Conservation (phyloP, 108 stramenopile genomes). For the Stephanodiscus minutulus region DNA sequence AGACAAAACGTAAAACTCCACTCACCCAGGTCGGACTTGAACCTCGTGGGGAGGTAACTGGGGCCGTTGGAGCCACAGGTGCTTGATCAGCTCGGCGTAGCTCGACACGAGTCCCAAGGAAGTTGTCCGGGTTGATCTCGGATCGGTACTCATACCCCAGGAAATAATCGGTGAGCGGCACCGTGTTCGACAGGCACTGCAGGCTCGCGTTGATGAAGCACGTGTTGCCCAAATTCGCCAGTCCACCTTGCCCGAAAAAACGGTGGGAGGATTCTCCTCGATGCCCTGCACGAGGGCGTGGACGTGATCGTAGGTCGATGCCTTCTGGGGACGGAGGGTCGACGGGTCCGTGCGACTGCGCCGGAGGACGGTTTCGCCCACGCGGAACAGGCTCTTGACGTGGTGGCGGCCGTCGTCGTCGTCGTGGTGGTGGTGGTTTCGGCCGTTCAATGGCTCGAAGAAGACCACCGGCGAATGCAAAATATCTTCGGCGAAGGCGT, state of each 20-base stretch:
- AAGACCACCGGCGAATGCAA: too few species aligned
- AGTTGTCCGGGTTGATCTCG: slow-evolving; percentile 90
- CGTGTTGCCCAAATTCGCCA: slow-evolving; percentile 96
- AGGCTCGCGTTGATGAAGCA: slow-evolving; percentile 94
- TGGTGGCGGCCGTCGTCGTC: too few species aligned
- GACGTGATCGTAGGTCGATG: slow-evolving; percentile 42
- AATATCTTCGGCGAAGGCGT: neutral
- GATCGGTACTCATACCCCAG: slow-evolving; percentile 74
- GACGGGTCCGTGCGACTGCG: neutral
- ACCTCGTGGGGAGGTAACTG: slow-evolving; percentile 48
- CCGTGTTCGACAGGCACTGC: slow-evolving; percentile 89
- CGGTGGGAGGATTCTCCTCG: neutral
- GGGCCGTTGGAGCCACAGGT: slow-evolving; percentile 75
- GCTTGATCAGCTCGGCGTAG: slow-evolving; percentile 81
- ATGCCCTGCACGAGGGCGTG: slow-evolving; percentile 35
- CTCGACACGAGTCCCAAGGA: slow-evolving; percentile 83
- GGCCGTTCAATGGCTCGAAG: too few species aligned
- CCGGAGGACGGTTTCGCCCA: neutral
- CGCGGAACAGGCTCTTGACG: slow-evolving; percentile 1
- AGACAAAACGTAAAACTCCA: too few species aligned
- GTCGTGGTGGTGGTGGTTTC: too few species aligned
- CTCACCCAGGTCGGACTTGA: slow-evolving; percentile 85
- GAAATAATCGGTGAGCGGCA: slow-evolving; percentile 91
- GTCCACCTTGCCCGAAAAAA: slow-evolving; percentile 59
- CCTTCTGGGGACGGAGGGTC: slow-evolving; percentile 18